phyloP scores from a whole-genome alignment of 345 rosid species.

The Citrus sp. region DNA sequence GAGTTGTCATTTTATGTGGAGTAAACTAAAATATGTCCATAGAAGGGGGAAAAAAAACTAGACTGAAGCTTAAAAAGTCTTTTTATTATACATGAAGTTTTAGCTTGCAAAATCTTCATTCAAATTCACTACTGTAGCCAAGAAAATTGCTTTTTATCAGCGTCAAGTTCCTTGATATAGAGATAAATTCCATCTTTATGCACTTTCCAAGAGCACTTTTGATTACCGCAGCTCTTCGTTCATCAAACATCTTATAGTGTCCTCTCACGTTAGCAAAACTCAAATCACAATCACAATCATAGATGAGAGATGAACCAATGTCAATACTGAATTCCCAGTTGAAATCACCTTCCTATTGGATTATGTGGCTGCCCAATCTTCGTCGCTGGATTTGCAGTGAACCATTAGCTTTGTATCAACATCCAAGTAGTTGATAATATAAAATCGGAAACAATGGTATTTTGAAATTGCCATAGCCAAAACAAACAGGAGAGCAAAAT shows the following conservation, averaged over 20 bases:
- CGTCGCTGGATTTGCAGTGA: background rate
- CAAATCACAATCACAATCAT: slow-evolving; percentile 16
- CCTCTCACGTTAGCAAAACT: background rate
- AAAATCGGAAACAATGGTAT: background rate
- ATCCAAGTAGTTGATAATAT: background rate
- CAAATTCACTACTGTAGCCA: background rate
- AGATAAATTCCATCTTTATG: slow-evolving; percentile 6
- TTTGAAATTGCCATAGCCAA: background rate
- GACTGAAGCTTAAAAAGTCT: no score
- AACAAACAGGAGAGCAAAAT: background rate
- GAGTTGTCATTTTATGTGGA: no score
- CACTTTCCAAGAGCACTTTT: slow-evolving; percentile 5
- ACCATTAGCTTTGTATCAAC: background rate
- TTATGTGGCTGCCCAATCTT: background rate
- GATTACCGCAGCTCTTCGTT: background rate
- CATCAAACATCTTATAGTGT: slow-evolving; percentile 1
- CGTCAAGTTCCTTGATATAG: background rate
- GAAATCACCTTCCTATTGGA: background rate
- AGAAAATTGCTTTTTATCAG: background rate
- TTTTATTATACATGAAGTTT: no score
- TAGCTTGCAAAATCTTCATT: no score
- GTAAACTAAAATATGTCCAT: no score
- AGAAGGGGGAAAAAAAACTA: no score
- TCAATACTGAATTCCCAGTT: background rate
- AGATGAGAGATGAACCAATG: background rate